These are phyloP conservation scores for Fusarium euwallaceae DNA, from an alignment of 2,329 filamentous ascomycete genomes.

Conservation along the genomic window DNA sequence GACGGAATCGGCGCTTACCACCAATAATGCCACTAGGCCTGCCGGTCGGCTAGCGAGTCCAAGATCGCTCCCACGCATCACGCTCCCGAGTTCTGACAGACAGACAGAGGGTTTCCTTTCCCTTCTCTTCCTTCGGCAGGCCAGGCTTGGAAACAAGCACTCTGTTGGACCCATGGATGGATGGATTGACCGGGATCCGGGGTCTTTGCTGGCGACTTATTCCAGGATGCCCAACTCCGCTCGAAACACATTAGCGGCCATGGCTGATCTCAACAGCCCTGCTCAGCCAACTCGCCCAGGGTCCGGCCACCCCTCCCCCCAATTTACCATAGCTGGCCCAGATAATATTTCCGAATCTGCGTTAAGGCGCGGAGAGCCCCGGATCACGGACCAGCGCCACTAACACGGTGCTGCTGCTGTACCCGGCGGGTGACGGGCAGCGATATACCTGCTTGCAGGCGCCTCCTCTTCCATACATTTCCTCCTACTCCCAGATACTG, in stretches of 20 bases:
- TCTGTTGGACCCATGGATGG: conserved; percentile 36
- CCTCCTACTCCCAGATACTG: conserved; percentile 42
- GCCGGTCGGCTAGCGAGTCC: conserved; percentile 16
- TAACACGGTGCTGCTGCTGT: conserved; percentile 50
- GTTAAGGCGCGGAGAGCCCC: conserved; percentile 62
- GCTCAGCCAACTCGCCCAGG: conserved; percentile 54
- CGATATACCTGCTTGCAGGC: conserved; percentile 51
- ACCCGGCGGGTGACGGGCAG: conserved; percentile 49
- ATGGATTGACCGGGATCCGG: conserved; percentile 40
- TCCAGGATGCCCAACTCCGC: conserved; percentile 52
- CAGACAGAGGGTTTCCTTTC: neutral
- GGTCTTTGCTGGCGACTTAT: conserved; percentile 46
- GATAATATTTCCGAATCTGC: conserved; percentile 65
- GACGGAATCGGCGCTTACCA: conserved; percentile 5
- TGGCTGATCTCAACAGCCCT: conserved; percentile 57
- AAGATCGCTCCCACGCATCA: conserved; percentile 18
- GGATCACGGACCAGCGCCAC: conserved; percentile 54
- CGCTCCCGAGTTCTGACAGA: conserved; percentile 38
- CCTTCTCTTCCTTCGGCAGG: conserved; percentile 11
- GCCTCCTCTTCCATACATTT: conserved; percentile 46
- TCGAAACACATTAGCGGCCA: conserved; percentile 58
- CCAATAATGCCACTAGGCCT: conserved; percentile 9
- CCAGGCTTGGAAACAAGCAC: conserved; percentile 40
- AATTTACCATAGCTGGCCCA: conserved; percentile 57
- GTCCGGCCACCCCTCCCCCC: conserved; percentile 52